Conservation (phyloP, 306 rosid species). For the Trifolium pratense region DNA sequence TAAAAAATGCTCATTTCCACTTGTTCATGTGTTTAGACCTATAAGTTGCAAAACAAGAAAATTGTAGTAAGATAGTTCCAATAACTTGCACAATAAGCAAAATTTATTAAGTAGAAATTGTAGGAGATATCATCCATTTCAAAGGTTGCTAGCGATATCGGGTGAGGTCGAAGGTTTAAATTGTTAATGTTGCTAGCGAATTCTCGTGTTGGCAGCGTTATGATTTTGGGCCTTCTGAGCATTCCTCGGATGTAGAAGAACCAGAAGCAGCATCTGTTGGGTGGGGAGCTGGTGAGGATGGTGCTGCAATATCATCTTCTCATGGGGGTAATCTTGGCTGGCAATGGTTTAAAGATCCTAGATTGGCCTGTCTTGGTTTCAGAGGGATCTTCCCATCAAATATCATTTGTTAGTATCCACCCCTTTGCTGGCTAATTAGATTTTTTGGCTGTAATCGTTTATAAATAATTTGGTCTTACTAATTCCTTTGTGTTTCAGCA, state of each 20-base stretch:
- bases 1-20: too few relatives aligned
- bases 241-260: constrained; percentile 58
- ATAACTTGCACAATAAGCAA: too few relatives aligned
- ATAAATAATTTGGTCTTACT: constrained; percentile 1
- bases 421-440: constrained; percentile 38
- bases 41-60: too few relatives aligned
- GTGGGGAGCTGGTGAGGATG: constrained; percentile 78
- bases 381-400: constrained; percentile 88
- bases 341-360: constrained; percentile 95
- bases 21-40: too few relatives aligned
- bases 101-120: too few relatives aligned
- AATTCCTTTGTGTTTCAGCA: constrained; percentile 54
- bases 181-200: constrained; percentile 69
- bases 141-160: too few relatives aligned
- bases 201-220: constrained; percentile 90
- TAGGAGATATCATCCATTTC: too few relatives aligned
- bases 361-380: constrained; percentile 81
- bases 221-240: constrained; percentile 56
- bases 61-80: too few relatives aligned
- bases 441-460: constrained; percentile 28
- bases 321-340: constrained; percentile 63
- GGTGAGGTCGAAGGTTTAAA: constrained; percentile 93
- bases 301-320: constrained; percentile 62
- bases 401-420: constrained; percentile 61
- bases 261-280: constrained; percentile 89